Percentiles rank a stretch among this genome's conserved stretches.
Conservation (phyloP, 768 basidiomycete species). For the Hypholoma fasciculare region DNA sequence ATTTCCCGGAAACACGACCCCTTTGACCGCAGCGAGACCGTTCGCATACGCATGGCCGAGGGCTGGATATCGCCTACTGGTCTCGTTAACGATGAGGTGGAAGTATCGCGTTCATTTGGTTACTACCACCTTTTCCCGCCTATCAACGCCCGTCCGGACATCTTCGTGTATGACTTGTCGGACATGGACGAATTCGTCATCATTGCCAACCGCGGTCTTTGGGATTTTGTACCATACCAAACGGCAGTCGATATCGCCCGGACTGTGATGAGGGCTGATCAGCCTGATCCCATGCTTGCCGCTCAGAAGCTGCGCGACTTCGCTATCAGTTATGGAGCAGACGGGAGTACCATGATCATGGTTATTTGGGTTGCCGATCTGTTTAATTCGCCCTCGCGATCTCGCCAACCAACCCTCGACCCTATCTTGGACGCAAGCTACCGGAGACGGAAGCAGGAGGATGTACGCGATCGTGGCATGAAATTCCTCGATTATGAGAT, state of each 20-base stretch:
- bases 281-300: constrained; percentile 68
- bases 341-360: constrained; percentile 97
- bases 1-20: constrained; percentile 88
- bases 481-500: constrained; percentile 76
- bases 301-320: constrained; percentile 97
- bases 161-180: constrained; percentile 65
- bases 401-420: constrained; percentile 47
- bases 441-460: constrained; percentile 38
- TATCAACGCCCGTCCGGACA: constrained; percentile 86
- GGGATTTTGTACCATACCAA: constrained; percentile 93
- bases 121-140: constrained; percentile 89
- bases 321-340: constrained; percentile 94
- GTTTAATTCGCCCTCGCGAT: constrained; percentile 47
- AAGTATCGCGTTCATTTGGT: constrained; percentile 92
- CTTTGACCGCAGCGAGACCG: constrained; percentile 81
- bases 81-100: constrained; percentile 87
- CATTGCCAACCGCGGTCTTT: constrained; percentile 88
- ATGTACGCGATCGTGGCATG: constrained; percentile 58
- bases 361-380: constrained; percentile 83
- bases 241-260: constrained; percentile 96
- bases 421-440: constrained; percentile 39
- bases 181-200: constrained; percentile 96
- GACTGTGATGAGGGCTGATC: constrained; percentile 73
- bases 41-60: constrained; percentile 87
- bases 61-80: constrained; percentile 94